Evolutionary conservation across 2,329 filamentous ascomycete species (phyloP).

Genomic region (Colletotrichum brevisporum): DNA sequence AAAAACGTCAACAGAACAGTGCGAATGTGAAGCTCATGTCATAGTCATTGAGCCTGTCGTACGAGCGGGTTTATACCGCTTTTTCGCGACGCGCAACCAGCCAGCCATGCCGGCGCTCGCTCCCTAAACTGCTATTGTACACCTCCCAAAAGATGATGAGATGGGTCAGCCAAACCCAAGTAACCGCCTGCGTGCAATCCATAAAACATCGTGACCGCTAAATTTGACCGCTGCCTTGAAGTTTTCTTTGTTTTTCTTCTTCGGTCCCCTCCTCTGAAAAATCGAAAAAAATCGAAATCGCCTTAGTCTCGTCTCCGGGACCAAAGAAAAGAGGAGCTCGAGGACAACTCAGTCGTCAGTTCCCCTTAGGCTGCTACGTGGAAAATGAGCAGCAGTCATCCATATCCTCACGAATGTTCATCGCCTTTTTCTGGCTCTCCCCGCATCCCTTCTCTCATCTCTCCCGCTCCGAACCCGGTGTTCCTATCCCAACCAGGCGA

Average conservation of each 20-base stretch:
- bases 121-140: conserved; percentile 35
- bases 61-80: conserved; percentile 4
- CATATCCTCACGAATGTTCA: conserved; percentile 1
- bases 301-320: conserved; percentile 29
- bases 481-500: conserved; percentile 38
- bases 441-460: conserved; percentile 2
- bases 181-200: conserved; percentile 35
- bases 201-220: conserved; percentile 41
- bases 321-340: conserved; percentile 5
- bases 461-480: conserved; percentile 28
- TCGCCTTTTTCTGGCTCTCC: conserved; percentile 10
- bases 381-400: conserved; percentile 28
- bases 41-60: conserved; percentile 40
- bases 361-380: conserved; percentile 28
- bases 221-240: conserved; percentile 37
- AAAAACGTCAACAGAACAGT: too few relatives aligned
- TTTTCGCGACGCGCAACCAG: conserved; percentile 19
- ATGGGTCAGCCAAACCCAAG: conserved; percentile 36
- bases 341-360: conserved; percentile 14
- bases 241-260: conserved; percentile 12
- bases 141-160: conserved; percentile 34
- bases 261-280: conserved; percentile 4
- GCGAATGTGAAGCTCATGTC: conserved; percentile 28
- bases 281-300: neutral
- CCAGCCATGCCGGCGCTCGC: conserved; percentile 23